phyloP scores from a whole-genome alignment of 176 grass and related monocot species.

The Musa itinerans region DNA sequence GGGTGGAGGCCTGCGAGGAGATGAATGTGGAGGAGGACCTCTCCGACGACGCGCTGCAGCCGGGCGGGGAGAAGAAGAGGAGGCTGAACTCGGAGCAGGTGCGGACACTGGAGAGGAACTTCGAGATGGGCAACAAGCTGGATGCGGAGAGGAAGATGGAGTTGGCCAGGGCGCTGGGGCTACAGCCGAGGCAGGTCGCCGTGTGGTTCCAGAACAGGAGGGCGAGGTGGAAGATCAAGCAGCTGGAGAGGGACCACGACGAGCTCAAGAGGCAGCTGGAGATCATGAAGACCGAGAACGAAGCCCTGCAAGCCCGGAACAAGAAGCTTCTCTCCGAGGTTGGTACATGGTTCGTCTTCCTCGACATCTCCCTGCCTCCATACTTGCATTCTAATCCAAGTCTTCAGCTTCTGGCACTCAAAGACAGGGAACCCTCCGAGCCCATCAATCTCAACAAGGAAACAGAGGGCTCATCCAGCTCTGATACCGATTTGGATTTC shows the following conservation, averaged over 20 bases:
- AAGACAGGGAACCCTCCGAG: background rate
- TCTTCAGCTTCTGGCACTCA: slow-evolving; percentile 1
- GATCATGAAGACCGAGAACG: slow-evolving; percentile 2
- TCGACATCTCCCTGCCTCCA: too few relatives aligned
- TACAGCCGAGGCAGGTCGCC: slow-evolving; percentile 11
- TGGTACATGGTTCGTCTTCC: background rate
- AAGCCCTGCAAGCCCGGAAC: slow-evolving; percentile 4
- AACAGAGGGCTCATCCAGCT: slow-evolving; percentile 6
- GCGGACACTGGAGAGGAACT: slow-evolving; percentile 10
- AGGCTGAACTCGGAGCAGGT: slow-evolving; percentile 16
- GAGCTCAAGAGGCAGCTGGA: slow-evolving; percentile 1
- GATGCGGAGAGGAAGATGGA: slow-evolving; percentile 8
- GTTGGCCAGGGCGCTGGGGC: slow-evolving; percentile 1
- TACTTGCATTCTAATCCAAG: background rate
- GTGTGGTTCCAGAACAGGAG: slow-evolving; percentile 17
- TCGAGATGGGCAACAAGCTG: slow-evolving; percentile 9
- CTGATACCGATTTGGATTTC: background rate
- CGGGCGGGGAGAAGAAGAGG: background rate
- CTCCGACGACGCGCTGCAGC: background rate
- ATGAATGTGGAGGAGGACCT: background rate
- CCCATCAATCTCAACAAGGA: slow-evolving; percentile 18
- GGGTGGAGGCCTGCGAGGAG: too few relatives aligned
- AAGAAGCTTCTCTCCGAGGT: slow-evolving; percentile 14
- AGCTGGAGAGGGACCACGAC: slow-evolving; percentile 3
- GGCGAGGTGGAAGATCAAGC: slow-evolving; percentile 20